Base-by-base conservation (phyloP, 495 filamentous ascomycete species). In the Penicillium nucicola region DNA sequence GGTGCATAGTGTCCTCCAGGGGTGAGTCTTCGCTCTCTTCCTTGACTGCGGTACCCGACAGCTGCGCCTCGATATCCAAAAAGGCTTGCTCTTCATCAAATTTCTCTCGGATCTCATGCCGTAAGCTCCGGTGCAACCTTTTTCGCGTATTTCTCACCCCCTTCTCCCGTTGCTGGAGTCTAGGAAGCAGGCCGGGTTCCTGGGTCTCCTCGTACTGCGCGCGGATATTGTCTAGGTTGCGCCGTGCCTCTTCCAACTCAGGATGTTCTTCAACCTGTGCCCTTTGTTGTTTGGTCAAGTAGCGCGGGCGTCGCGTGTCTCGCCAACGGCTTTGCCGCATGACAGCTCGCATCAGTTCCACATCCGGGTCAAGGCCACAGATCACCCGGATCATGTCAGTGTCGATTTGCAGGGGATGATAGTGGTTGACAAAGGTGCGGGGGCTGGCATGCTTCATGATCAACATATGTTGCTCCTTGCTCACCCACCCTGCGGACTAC, bases 1-100 rank as follows among this genome's bases (percentile, higher is more conserved):
- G 48, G 25, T 45, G n/a, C 12, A 57, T 57, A 22, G n/a, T 39
- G 42, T 57, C 43, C 48, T 52, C 40, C 8, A 50, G 41, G 38
- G 13, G 45, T 22, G 13, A 48, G 22, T 31, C 8, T 12, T 48
- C 45, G 15, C 39, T 36, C 13, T 48, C 45, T 39, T 48, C 35
- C 23, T 48, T 28, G 19, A 40, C 45, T 6, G 34, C 45, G 17
- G 14, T 38, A 39, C 35, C n/a, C 14, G 44, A 53, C 9, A 53
- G 28, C 44, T 53, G 5, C n/a, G 43, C 43, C 36, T 53, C 25
- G 18, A 52, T 48, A n/a, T 48, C 44, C 20, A 53, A 39, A 41
- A 53, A 53, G 18, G 25, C 50, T 53, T 53, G 15, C 33, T 47
- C 42, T 53, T 53, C 9, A 48, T 53, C 28, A 53, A 53, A 47